A percentile compares a stretch with the other conserved stretches of the same genome.
These are phyloP conservation scores for Teratosphaeria epicoccoides DNA, from an alignment of 2,329 filamentous ascomycete genomes.

Conservation along the genomic window DNA sequence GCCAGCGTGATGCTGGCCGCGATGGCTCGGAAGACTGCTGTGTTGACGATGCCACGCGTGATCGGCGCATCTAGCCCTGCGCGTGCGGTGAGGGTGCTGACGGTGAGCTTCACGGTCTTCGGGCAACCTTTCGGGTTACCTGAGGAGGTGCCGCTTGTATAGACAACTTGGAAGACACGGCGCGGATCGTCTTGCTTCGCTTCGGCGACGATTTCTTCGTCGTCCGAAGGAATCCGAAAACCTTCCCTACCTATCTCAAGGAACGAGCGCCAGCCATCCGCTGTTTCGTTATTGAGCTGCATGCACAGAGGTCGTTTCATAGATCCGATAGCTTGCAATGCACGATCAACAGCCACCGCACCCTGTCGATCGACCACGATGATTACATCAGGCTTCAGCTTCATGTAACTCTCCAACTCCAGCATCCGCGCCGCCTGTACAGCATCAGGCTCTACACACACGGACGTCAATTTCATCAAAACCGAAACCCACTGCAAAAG, in stretches of 20 bases:
- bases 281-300: background rate
- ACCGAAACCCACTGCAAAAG: background rate
- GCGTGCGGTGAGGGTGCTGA: background rate
- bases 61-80: background rate
- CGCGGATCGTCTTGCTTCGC: background rate
- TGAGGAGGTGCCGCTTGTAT: background rate
- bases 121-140: constrained; percentile 2
- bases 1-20: constrained; percentile 6
- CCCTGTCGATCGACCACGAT: background rate
- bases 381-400: background rate
- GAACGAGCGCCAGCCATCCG: background rate
- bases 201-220: background rate
- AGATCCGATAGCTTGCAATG: background rate
- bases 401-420: constrained; percentile 2
- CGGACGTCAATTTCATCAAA: background rate
- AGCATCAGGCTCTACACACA: background rate
- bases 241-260: background rate
- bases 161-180: background rate
- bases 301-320: background rate
- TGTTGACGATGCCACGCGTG: background rate
- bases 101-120: background rate
- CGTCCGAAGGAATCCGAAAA: background rate
- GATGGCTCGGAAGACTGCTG: constrained; percentile 12
- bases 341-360: background rate
- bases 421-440: background rate